These are phyloP conservation scores for Phytophthora syringae DNA, from an alignment of 352 stramenopile genomes.

Conservation along the genomic window DNA sequence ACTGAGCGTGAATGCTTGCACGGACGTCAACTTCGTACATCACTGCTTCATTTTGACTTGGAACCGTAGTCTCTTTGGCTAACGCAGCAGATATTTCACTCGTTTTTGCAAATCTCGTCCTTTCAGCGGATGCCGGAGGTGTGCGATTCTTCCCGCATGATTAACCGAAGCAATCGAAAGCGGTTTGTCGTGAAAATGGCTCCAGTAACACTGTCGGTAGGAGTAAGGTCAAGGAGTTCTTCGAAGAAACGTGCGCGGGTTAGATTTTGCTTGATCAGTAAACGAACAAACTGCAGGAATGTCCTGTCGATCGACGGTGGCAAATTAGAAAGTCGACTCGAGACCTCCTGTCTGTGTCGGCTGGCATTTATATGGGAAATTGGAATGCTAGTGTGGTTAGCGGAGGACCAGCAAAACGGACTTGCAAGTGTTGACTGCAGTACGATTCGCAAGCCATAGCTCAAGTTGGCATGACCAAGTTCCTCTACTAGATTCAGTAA, in stretches of 20 bases:
- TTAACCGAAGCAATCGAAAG: constrained; percentile 29
- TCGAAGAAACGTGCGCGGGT: constrained; percentile 40
- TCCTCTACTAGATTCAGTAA: constrained; percentile 24
- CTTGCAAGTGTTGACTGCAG: constrained; percentile 36
- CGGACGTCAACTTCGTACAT: constrained; percentile 32
- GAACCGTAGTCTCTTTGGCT: neutral
- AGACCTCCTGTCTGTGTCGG: neutral
- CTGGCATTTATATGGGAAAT: neutral
- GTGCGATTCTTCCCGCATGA: constrained; percentile 20
- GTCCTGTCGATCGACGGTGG: constrained; percentile 34
- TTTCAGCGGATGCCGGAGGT: neutral
- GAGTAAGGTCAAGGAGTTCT: constrained; percentile 25
- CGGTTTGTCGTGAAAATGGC: constrained; percentile 11
- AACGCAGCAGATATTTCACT: neutral
- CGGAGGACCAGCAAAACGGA: constrained; percentile 42
- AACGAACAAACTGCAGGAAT: constrained; percentile 47
- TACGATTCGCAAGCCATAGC: constrained; percentile 34
- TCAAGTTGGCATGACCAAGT: constrained; percentile 26
- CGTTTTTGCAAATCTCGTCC: constrained; percentile 3
- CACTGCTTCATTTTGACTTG: neutral
- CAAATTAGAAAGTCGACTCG: neutral
- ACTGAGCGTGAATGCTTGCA: constrained; percentile 26
- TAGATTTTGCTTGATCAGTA: constrained; percentile 42
- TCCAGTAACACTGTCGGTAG: neutral
- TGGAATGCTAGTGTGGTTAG: neutral